Conservation (phyloP, 176 grass and related monocot species). For the Oryza officinalis region DNA sequence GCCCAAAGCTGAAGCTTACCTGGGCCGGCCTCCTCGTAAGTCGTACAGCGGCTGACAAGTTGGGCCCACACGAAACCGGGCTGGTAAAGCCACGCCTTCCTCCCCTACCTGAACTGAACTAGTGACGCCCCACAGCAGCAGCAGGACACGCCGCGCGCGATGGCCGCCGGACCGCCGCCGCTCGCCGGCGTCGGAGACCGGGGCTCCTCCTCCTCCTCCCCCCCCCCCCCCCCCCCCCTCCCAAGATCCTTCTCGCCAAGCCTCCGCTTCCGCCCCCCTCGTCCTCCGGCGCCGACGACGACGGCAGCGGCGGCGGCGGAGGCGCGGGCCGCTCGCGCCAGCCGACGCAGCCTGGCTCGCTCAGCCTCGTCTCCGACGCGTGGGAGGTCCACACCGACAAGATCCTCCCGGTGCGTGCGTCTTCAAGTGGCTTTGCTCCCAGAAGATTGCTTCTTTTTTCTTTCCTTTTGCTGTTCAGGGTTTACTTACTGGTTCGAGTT, state of each 20-base stretch:
- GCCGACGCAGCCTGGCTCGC: conserved; percentile 54
- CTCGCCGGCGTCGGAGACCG: conserved; percentile 35
- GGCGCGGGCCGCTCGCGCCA: conserved; percentile 46
- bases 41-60: no score
- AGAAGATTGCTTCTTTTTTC: no score
- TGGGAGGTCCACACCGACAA: conserved; percentile 85
- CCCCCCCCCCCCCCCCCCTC: conserved; percentile 55
- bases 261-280: conserved; percentile 38
- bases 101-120: not conserved
- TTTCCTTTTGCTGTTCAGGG: not conserved
- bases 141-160: conserved; percentile 10
- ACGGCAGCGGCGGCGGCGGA: not conserved
- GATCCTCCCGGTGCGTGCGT: conserved; percentile 67
- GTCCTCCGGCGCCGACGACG: conserved; percentile 44
- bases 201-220: conserved; percentile 4
- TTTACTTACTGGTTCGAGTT: not conserved
- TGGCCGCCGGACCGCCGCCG: conserved; percentile 55
- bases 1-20: not conserved
- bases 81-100: not conserved
- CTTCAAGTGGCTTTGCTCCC: not conserved
- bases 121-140: not conserved
- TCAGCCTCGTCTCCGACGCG: conserved; percentile 72
- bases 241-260: conserved; percentile 94
- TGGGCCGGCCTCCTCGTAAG: not conserved
- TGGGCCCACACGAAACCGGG: not conserved